A percentile compares a stretch with the other conserved stretches of the same genome.
These are phyloP conservation scores for Vaccinium myrtillus DNA, from an alignment of 148 eudicot species.

Conservation along the genomic window DNA sequence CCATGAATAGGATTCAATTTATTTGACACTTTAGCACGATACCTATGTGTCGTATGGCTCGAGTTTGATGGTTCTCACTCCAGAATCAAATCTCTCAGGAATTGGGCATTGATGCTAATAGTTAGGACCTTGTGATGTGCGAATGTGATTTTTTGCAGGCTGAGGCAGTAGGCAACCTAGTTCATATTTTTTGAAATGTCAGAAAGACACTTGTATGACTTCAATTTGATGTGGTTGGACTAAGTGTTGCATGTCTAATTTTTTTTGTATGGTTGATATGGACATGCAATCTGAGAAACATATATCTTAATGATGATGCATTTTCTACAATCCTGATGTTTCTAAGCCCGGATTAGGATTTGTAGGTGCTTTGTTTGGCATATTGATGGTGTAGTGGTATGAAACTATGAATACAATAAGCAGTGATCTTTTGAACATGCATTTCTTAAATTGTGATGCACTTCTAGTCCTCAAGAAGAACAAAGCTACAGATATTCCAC, in stretches of 20 bases:
- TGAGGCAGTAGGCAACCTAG: not conserved
- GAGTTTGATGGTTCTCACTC: not conserved
- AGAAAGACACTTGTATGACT: not conserved
- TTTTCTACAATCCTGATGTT: not conserved
- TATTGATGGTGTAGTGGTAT: not conserved
- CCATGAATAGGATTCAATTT: not conserved
- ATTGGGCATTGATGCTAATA: not conserved
- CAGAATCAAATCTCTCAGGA: not conserved
- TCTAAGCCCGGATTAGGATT: not conserved
- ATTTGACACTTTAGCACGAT: not conserved
- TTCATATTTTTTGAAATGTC: too few species aligned
- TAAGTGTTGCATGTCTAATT: too few species aligned
- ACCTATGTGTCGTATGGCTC: not conserved
- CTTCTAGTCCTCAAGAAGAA: not conserved
- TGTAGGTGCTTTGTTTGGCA: too few species aligned
- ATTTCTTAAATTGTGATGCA: not conserved
- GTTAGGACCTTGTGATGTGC: not conserved
- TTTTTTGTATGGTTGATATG: not conserved
- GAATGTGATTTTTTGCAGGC: not conserved
- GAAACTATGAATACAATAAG: not conserved
- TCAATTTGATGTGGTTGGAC: too few species aligned
- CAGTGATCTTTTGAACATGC: not conserved
- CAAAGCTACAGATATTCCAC: not conserved
- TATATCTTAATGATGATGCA: not conserved
- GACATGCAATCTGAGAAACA: not conserved